Conservation (phyloP, 768 basidiomycete species). For the Naematelia encephala region DNA sequence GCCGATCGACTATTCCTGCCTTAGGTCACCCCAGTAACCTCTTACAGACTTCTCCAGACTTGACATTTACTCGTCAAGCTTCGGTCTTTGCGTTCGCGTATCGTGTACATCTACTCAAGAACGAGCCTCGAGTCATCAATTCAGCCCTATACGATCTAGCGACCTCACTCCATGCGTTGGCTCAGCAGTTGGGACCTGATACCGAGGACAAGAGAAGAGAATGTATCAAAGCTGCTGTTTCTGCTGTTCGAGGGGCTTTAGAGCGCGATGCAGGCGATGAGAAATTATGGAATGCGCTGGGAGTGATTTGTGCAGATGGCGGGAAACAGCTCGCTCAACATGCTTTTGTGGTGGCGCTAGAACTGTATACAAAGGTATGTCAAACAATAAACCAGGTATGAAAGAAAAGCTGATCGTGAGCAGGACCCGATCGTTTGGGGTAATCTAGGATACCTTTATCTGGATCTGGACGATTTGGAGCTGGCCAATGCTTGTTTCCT, state of each 20-base stretch:
- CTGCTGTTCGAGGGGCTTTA: constrained; percentile 64
- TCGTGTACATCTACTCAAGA: constrained; percentile 46
- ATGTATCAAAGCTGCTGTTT: constrained; percentile 42
- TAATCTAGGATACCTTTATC: constrained; percentile 81
- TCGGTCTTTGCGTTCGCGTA: constrained; percentile 48
- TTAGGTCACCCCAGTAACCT: constrained; percentile 38
- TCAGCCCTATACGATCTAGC: constrained; percentile 47
- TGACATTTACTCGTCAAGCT: constrained; percentile 31
- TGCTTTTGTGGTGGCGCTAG: constrained; percentile 82
- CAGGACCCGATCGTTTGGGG: constrained; percentile 78
- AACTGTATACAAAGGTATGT: constrained; percentile 75
- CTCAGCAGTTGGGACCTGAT: constrained; percentile 5
- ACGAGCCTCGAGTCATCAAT: constrained; percentile 40
- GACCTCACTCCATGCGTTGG: constrained; percentile 39
- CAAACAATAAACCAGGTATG: background rate
- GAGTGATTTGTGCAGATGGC: constrained; percentile 64
- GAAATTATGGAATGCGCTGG: constrained; percentile 77
- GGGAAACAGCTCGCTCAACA: constrained; percentile 80
- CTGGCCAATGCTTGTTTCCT: constrained; percentile 81
- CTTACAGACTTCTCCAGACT: constrained; percentile 12
- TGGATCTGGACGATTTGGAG: constrained; percentile 71
- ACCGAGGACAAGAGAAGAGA: constrained; percentile 16
- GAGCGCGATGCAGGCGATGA: constrained; percentile 69
- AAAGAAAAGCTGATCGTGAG: constrained; percentile 1
- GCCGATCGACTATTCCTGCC: constrained; percentile 70